Base-by-base conservation (phyloP, 2,329 filamentous ascomycete genomes). In the Neodidymelliopsis sp. region DNA sequence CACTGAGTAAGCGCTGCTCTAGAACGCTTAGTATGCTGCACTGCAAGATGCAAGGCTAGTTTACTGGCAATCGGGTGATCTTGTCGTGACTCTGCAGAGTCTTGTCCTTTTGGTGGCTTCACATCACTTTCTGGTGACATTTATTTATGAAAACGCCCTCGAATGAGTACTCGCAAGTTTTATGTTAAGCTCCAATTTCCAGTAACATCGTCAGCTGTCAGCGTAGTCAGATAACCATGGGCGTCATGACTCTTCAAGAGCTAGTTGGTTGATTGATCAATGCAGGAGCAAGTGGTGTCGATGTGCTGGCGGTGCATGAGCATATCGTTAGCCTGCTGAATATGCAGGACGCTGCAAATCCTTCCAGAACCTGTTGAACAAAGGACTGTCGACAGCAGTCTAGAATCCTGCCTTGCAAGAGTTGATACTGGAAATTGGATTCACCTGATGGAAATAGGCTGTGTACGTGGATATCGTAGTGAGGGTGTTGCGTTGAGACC, bases 221-320 rank as follows among this genome's bases (percentile, higher is more conserved):
- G n/a, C n/a, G n/a, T n/a, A n/a, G n/a, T n/a, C n/a, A n/a, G n/a
- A n/a, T n/a, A n/a, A n/a, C n/a, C n/a, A n/a, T n/a, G n/a, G n/a
- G n/a, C n/a, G n/a, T n/a, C n/a, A n/a, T n/a, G n/a, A n/a, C n/a
- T n/a, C n/a, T n/a, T n/a, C n/a, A n/a, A 25, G 22, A 5, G n/a
- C 9, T 2, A 19, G 23, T 30, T 30, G 25, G 25, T n/a, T 29
- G 27, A 13, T 15, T 30, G 4, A 6, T 2, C 7, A 8, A 4
- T 10, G 28, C 19, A 33, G n/a, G 8, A 25, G 9, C 9, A 13
- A 29, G 20, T 28, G 18, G 13, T 10, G 6, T n/a, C n/a, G 43
- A 40, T 47, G 43, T 22, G 43, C 34, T 47, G 43, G 43, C 43
- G 28, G 19, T 47, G 43, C 43, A 47, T 46, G 28, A 33, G 20